Evolutionary conservation across 331 rosid genomes (phyloP).

Genomic region (Erythrophleum ivorense): DNA sequence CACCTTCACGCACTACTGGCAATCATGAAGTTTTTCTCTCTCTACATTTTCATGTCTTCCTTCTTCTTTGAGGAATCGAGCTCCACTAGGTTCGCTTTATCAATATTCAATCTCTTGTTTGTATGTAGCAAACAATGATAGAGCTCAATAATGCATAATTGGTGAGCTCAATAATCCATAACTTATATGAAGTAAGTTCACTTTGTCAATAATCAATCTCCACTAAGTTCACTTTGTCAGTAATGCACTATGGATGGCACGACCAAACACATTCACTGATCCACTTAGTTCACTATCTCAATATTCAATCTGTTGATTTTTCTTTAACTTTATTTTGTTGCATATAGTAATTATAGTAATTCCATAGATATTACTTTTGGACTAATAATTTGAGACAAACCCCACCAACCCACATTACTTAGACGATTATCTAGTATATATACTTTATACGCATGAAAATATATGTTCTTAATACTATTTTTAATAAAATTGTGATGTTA

Average conservation of each 20-base stretch:
- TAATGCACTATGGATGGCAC: not conserved
- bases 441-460: too few relatives aligned
- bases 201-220: not conserved
- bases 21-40: constrained; percentile 42
- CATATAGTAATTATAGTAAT: not conserved
- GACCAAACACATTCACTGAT: not conserved
- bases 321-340: not conserved
- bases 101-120: not conserved
- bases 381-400: too few relatives aligned
- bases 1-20: constrained; percentile 53
- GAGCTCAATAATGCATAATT: not conserved
- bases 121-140: not conserved
- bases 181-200: not conserved
- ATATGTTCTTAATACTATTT: too few relatives aligned
- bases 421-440: too few relatives aligned
- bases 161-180: not conserved
- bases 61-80: constrained; percentile 12
- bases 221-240: not conserved
- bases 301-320: not conserved
- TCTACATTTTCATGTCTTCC: constrained; percentile 47
- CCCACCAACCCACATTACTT: too few relatives aligned
- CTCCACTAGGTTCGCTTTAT: not conserved
- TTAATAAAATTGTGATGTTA: too few relatives aligned
- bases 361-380: too few relatives aligned
- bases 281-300: not conserved